These are phyloP conservation scores for Kazachstania africana DNA, from an alignment of 805 yeast genomes.

Conservation along the genomic window DNA sequence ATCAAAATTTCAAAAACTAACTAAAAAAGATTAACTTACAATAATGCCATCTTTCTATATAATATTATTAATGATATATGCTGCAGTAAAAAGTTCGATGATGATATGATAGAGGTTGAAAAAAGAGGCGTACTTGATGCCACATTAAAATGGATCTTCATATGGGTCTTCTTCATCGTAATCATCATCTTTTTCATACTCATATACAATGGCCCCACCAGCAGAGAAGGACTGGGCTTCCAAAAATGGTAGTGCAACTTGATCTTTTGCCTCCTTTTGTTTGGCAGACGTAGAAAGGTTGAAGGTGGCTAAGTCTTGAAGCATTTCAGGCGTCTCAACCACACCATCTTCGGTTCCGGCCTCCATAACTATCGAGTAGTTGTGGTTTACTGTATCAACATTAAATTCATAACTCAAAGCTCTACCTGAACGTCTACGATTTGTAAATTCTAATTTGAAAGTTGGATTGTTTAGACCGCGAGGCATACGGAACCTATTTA, in stretches of 20 bases:
- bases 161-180: constrained; percentile 97
- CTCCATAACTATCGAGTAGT: constrained; percentile 21
- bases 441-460: constrained; percentile 43
- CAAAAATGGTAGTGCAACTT: constrained; percentile 83
- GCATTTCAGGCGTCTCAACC: constrained; percentile 38
- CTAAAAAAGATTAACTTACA: not conserved
- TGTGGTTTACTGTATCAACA: constrained; percentile 39
- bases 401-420: constrained; percentile 44
- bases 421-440: constrained; percentile 79
- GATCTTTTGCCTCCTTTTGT: constrained; percentile 68
- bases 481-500: constrained; percentile 37
- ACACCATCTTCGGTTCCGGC: constrained; percentile 17
- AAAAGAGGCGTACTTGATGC: no score
- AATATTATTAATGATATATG: no score
- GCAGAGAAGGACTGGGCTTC: constrained; percentile 67
- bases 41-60: no score
- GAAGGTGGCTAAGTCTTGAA: constrained; percentile 77
- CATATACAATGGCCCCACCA: constrained; percentile 93
- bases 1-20: constrained; percentile 2
- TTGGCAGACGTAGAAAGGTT: constrained; percentile 64
- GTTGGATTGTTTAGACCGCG: constrained; percentile 35
- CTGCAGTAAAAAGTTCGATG: no score
- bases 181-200: constrained; percentile 93
- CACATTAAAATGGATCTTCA: constrained; percentile 79
- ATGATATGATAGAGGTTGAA: no score